phyloP scores from a whole-genome alignment of 176 grass and related monocot species.

The Melocanna baccifera region DNA sequence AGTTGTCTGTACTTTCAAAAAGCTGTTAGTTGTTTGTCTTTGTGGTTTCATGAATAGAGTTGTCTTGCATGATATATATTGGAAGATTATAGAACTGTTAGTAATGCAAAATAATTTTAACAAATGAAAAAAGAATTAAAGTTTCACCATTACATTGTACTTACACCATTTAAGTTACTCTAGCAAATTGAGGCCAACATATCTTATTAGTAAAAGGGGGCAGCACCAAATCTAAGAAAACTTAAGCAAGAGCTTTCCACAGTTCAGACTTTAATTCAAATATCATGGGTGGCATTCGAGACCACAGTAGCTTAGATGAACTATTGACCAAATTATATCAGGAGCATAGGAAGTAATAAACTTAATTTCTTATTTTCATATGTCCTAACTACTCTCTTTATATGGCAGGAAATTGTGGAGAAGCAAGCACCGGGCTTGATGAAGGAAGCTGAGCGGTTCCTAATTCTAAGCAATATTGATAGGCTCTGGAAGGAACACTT shows the following conservation, averaged over 20 bases:
- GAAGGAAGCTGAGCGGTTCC: constrained; percentile 91
- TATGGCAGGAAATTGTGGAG: constrained; percentile 79
- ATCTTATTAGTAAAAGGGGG: constrained; percentile 6
- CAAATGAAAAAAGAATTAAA: not conserved
- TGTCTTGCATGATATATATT: not conserved
- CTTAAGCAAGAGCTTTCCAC: not conserved
- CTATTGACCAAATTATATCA: not conserved
- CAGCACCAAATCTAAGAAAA: constrained; percentile 13
- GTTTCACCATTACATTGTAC: not conserved
- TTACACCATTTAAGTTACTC: not conserved
- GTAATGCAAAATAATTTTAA: constrained; percentile 11
- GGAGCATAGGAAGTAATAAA: not conserved
- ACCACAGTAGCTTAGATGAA: not conserved
- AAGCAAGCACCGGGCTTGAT: constrained; percentile 87
- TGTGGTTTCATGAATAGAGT: constrained; percentile 1
- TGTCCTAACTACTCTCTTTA: constrained; percentile 4
- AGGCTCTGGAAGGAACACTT: constrained; percentile 99
- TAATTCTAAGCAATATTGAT: constrained; percentile 98
- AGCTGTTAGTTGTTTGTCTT: constrained; percentile 16
- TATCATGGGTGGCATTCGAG: not conserved
- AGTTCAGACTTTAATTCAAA: constrained; percentile 10
- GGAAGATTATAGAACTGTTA: not conserved
- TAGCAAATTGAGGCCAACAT: not conserved
- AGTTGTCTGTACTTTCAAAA: constrained; percentile 23
- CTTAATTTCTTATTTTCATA: not conserved